Evolutionary conservation across 1,284 basidiomycete genomes (phyloP).

Genomic region (Phylloporus sp.): DNA sequence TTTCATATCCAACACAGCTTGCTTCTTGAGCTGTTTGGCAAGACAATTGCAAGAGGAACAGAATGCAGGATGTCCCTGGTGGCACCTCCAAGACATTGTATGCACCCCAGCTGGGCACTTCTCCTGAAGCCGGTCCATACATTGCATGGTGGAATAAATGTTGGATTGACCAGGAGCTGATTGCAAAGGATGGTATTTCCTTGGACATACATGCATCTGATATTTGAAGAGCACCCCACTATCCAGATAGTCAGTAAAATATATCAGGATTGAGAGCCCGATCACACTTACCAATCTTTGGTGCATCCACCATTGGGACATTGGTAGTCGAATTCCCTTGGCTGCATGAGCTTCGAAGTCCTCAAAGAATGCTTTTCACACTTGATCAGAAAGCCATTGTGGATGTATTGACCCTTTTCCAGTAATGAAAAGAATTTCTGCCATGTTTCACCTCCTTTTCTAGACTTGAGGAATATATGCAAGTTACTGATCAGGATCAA

Average conservation of each 20-base stretch:
- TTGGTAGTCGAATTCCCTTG: not conserved
- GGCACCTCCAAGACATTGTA: not conserved
- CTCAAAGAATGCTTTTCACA: constrained; percentile 54
- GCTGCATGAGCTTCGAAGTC: not conserved
- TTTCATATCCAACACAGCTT: not conserved
- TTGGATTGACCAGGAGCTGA: not conserved
- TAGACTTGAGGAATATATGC: constrained; percentile 53
- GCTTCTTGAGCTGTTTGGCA: not conserved
- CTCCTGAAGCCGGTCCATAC: not conserved
- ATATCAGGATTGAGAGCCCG: not conserved
- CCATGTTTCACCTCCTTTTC: constrained; percentile 58
- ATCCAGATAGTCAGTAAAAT: not conserved
- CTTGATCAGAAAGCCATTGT: constrained; percentile 57
- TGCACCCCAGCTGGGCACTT: too few species aligned
- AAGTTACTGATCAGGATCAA: constrained; percentile 69
- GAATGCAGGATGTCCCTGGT: not conserved
- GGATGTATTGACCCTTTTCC: constrained; percentile 46
- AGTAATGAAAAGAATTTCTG: constrained; percentile 49
- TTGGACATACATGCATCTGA: not conserved
- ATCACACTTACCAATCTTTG: not conserved
- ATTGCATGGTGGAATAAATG: not conserved
- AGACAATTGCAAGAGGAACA: not conserved
- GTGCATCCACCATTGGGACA: not conserved
- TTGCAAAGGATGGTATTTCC: not conserved
- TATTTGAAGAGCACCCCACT: not conserved